A percentile compares a stretch with the other conserved stretches of the same genome.
Conservation (phyloP, 148 eudicot species). For the Oxyria digyna region DNA sequence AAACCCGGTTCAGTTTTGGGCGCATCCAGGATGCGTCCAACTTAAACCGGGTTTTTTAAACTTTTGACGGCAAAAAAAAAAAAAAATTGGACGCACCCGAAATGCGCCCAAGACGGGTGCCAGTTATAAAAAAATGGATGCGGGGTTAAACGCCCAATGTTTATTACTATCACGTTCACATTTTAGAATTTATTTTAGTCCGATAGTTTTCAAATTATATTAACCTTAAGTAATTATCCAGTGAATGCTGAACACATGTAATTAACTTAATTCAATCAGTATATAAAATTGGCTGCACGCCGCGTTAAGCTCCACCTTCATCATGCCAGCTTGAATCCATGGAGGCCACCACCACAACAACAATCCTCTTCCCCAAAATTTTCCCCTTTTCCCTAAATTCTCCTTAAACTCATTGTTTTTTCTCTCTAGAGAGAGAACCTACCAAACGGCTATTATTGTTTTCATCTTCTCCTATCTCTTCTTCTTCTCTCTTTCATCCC, state of each 20-base stretch:
- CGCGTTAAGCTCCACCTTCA: neutral
- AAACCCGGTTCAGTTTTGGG: too few species aligned
- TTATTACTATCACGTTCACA: too few species aligned
- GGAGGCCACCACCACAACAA: constrained; percentile 5
- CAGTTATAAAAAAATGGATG: too few species aligned
- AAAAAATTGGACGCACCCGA: too few species aligned
- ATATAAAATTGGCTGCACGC: neutral
- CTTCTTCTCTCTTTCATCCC: neutral
- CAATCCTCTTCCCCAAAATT: neutral
- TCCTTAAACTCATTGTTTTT: neutral
- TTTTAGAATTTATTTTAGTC: too few species aligned
- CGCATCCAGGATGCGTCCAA: too few species aligned
- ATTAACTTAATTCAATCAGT: neutral
- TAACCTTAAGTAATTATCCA: neutral
- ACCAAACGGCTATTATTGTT: constrained; percentile 10
- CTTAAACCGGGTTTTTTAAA: too few species aligned
- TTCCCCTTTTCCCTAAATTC: neutral
- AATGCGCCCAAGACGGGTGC: too few species aligned
- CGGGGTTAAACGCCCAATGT: too few species aligned
- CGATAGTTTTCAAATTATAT: neutral
- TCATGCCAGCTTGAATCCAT: constrained; percentile 1
- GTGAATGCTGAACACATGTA: neutral
- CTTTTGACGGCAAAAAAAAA: too few species aligned
- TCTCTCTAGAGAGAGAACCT: neutral
- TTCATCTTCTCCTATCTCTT: neutral